A percentile compares a stretch with the other conserved stretches of the same genome.
These are phyloP conservation scores for Plasmodium blacklocki DNA, from an alignment of 169 alveolate species.

Conservation along the genomic window DNA sequence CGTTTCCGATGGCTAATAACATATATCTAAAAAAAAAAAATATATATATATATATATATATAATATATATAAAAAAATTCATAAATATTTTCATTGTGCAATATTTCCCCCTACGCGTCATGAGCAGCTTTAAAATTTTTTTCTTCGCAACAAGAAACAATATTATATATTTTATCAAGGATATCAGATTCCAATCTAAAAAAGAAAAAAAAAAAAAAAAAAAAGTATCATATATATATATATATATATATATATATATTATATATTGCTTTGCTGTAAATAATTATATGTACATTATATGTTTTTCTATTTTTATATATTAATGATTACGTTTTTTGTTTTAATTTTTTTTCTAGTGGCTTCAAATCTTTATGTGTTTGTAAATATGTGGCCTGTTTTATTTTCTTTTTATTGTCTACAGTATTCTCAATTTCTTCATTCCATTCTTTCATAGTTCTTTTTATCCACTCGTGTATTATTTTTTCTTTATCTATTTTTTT, in stretches of 20 bases:
- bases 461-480: constrained; percentile 59
- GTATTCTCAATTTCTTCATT: constrained; percentile 71
- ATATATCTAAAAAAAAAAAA: constrained; percentile 85
- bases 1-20: constrained; percentile 94
- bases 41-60: neutral
- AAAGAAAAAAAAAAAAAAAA: constrained; percentile 16
- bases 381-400: constrained; percentile 67
- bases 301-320: neutral
- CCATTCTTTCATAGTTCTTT: constrained; percentile 74
- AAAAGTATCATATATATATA: constrained; percentile 11
- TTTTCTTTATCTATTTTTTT: constrained; percentile 42
- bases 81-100: neutral
- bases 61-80: neutral
- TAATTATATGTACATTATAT: no score
- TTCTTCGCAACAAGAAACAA: constrained; percentile 60
- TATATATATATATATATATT: neutral
- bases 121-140: constrained; percentile 73
- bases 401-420: constrained; percentile 56
- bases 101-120: constrained; percentile 50
- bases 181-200: constrained; percentile 13
- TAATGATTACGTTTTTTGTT: constrained; percentile 45
- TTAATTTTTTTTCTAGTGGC: constrained; percentile 68
- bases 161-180: constrained; percentile 70
- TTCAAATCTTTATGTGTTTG: constrained; percentile 75
- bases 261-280: neutral